A percentile compares a stretch with the other conserved stretches of the same genome.
Evolutionary conservation across 2,329 filamentous ascomycete genomes (phyloP).

Genomic region (Kalmusia sp.): DNA sequence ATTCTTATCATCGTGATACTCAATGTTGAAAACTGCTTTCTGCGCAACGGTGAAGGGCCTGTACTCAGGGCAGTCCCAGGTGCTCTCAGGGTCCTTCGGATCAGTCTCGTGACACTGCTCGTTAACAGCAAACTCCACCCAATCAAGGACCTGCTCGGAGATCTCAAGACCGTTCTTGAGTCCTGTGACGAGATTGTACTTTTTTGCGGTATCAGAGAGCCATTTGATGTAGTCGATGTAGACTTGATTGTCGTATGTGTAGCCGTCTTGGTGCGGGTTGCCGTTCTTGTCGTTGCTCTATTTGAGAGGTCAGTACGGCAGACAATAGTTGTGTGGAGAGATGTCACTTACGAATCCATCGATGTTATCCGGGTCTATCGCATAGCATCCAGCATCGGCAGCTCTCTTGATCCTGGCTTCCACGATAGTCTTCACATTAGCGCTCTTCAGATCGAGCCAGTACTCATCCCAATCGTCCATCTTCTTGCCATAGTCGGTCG

Average conservation of each 20-base stretch:
- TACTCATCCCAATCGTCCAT: slow-evolving; percentile 72
- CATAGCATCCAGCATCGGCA: slow-evolving; percentile 67
- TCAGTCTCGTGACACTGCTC: slow-evolving; percentile 66
- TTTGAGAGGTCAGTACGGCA: not conserved
- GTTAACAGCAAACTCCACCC: slow-evolving; percentile 71
- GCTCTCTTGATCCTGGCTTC: slow-evolving; percentile 64
- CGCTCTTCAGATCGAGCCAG: slow-evolving; percentile 68
- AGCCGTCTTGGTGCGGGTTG: slow-evolving; percentile 60
- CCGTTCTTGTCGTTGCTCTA: slow-evolving; percentile 11
- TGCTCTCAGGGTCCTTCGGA: slow-evolving; percentile 40
- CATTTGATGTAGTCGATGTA: slow-evolving; percentile 67
- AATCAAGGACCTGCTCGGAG: slow-evolving; percentile 48
- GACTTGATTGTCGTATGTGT: slow-evolving; percentile 62
- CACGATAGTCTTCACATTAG: slow-evolving; percentile 70
- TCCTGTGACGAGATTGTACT: slow-evolving; percentile 63
- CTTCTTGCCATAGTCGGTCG: slow-evolving; percentile 52
- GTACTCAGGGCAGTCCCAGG: slow-evolving; percentile 49
- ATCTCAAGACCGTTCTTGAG: slow-evolving; percentile 72
- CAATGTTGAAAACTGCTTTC: slow-evolving; percentile 75
- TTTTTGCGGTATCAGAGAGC: slow-evolving; percentile 58
- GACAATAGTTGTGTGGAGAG: not conserved
- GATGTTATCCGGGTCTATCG: slow-evolving; percentile 73
- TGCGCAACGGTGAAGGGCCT: slow-evolving; percentile 62
- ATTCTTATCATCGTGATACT: slow-evolving; percentile 36
- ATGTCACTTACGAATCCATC: slow-evolving; percentile 63